Conservation (phyloP, 805 yeast genomes). For the Brettanomyces bruxellensis region DNA sequence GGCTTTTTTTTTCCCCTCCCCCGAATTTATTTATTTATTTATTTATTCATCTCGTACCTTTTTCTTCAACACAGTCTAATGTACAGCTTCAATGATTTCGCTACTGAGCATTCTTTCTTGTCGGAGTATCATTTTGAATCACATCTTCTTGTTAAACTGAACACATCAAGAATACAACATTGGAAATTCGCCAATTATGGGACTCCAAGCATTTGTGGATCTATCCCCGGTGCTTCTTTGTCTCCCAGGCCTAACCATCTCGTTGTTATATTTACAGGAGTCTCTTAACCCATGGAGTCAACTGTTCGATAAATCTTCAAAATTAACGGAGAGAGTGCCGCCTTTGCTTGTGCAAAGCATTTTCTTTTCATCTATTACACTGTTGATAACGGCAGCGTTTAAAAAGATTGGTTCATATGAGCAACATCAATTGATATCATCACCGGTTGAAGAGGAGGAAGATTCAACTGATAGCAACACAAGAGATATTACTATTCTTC, state of each 20-base stretch:
- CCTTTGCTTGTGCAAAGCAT: constrained; percentile 8
- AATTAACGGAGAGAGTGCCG: not conserved
- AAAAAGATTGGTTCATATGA: not conserved
- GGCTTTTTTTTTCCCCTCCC: no score
- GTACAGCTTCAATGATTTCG: no score
- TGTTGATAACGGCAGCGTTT: constrained; percentile 3
- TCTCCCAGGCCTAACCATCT: constrained; percentile 24
- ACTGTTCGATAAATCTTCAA: not conserved
- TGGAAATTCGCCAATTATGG: constrained; percentile 3
- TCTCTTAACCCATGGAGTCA: not conserved
- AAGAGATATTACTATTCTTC: no score
- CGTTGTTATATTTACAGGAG: constrained; percentile 18
- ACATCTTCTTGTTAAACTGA: no score
- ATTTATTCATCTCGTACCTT: no score
- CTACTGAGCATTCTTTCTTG: no score
- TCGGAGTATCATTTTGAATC: no score
- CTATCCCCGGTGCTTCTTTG: constrained; percentile 26
- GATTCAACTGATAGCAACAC: not conserved
- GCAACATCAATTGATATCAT: not conserved
- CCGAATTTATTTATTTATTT: no score
- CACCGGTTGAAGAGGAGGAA: not conserved
- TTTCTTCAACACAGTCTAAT: no score
- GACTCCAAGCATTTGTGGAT: constrained; percentile 14
- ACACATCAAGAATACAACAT: no score
- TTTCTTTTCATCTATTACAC: constrained; percentile 17